Conservation (phyloP, 495 filamentous ascomycete species). For the Aspergillus bertholletiae region DNA sequence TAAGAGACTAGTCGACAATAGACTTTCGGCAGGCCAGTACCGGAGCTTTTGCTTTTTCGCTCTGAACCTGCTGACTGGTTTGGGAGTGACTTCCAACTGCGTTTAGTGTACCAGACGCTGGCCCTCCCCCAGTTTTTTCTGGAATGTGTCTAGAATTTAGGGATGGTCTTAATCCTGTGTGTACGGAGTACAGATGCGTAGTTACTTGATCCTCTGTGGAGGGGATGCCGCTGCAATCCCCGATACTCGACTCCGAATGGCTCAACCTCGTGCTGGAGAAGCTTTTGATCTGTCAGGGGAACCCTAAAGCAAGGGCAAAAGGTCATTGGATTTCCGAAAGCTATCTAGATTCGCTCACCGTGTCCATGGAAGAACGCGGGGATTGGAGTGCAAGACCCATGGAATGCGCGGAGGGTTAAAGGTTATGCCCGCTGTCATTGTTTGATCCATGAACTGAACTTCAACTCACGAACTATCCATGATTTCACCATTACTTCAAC, state of each 20-base stretch:
- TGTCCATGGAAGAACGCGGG: not conserved
- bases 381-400: not conserved
- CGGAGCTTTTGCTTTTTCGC: not conserved
- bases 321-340: not conserved
- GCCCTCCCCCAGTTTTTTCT: not conserved
- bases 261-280: too few species aligned
- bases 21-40: not conserved
- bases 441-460: too few species aligned
- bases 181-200: not conserved
- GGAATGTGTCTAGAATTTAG: not conserved
- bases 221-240: too few species aligned
- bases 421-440: too few species aligned
- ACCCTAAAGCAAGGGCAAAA: too few species aligned
- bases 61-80: not conserved
- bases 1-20: not conserved
- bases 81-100: too few species aligned
- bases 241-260: too few species aligned
- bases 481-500: not conserved
- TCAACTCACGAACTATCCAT: not conserved
- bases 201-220: too few species aligned
- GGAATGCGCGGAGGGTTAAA: not conserved
- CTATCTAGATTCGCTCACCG: not conserved
- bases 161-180: not conserved
- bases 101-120: not conserved
- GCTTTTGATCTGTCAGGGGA: too few species aligned